Evolutionary conservation across 345 rosid genomes (phyloP), one percentile per base, ranked within the genome.

Genomic region (Syzygium aqueum): DNA sequence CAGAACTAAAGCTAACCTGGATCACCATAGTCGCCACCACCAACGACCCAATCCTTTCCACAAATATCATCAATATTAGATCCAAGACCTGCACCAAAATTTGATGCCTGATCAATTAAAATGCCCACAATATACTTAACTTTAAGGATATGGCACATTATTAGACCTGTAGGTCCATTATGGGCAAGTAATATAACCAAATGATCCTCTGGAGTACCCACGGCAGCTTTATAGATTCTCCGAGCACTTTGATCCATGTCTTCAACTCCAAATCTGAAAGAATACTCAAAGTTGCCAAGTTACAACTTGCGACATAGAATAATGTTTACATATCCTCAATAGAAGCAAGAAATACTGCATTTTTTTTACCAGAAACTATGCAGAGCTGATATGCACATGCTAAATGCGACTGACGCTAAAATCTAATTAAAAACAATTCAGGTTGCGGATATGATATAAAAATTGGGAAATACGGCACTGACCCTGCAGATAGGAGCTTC

Each of bases 11-110:
- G 85, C 59, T 51, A 91, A 96, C 98, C 98, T 89, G 94, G 96
- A 95, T 96, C 98, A 85, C 99, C 99, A 92, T 96, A 93, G 93
- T 95, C 98, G 51, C 98, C 96, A n/a, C 94, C 98, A 89, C 89
- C 94, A 84, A 33, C 77, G 56, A 51, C 89, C 98, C 96, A 96
- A 89, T 97, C 98, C 92, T 84, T 93, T 90, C 98, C 98, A 88
- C 99, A 96, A 8, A 97, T 96, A 89, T 95, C 95, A 88, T 94
- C 92, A 87, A 90, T 80, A 85, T 89, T 93, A 86, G 96, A 93
- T 86, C 98, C 99, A 87, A 96, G 98, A 61, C 97, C 99, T 97
- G 93, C 65, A 89, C 10, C 85, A 89, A 73, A 91, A 65, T 59
- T 53, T 21, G 65, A 65, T 13, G 51, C 86, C 21, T 37, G n/a